Evolutionary conservation across 768 basidiomycete species (phyloP).

Genomic region (Dentipellis sp.): DNA sequence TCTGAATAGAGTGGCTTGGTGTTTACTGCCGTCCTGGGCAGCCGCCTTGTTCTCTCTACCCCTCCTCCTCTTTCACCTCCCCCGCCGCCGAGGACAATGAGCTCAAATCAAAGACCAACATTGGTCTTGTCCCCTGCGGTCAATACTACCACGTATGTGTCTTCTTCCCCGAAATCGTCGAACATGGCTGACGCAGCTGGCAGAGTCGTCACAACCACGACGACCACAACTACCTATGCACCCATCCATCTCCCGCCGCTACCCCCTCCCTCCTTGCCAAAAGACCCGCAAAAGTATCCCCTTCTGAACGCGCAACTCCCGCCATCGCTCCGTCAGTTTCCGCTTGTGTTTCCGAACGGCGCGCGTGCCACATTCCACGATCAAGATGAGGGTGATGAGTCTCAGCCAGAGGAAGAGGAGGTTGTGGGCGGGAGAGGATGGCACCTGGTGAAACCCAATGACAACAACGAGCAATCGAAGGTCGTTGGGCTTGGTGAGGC

Average conservation of each 20-base stretch:
- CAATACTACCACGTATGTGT: conserved; percentile 72
- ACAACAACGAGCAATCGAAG: conserved; percentile 36
- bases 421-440: conserved; percentile 60
- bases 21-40: neutral
- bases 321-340: conserved; percentile 60
- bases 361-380: conserved; percentile 73
- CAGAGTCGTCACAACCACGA: conserved; percentile 87
- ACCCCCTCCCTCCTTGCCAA: conserved; percentile 60
- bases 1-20: conserved; percentile 3
- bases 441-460: conserved; percentile 65
- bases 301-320: conserved; percentile 71
- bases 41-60: neutral
- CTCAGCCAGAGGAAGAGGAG: conserved; percentile 68
- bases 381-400: conserved; percentile 47
- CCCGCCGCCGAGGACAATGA: conserved; percentile 37
- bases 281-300: conserved; percentile 75
- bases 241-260: conserved; percentile 76
- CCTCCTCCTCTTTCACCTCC: conserved; percentile 16
- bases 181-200: conserved; percentile 1
- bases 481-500: conserved; percentile 68
- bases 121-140: conserved; percentile 74
- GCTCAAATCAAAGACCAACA: conserved; percentile 51
- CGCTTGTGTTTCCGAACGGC: conserved; percentile 75
- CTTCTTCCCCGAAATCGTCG: neutral
- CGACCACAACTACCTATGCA: conserved; percentile 82